Conservation (phyloP, 2,329 filamentous ascomycete species). For the Epichloe brachyelytri region DNA sequence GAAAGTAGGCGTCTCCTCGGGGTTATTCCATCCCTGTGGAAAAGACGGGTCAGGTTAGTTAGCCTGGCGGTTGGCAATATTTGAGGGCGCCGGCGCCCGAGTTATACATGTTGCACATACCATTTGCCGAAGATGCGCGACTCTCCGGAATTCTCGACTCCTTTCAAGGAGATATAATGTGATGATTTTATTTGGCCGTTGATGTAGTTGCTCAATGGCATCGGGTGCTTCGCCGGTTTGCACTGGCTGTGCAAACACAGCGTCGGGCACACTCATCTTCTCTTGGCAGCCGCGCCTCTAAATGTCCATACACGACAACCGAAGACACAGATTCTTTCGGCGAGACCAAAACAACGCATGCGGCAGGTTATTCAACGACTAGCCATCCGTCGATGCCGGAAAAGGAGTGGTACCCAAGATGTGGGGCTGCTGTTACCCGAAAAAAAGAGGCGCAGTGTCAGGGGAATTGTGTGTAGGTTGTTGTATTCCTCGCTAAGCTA, state of each 20-base stretch:
- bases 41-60: background rate
- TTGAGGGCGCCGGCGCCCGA: background rate
- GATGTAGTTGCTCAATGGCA: background rate
- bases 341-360: background rate
- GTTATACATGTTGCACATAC: background rate
- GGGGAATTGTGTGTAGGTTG: too few species aligned
- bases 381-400: too few species aligned
- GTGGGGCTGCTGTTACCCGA: too few species aligned
- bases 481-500: too few species aligned
- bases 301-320: background rate
- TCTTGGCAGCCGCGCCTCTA: background rate
- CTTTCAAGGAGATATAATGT: background rate
- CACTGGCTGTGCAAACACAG: background rate
- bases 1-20: slow-evolving; percentile 28
- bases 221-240: background rate
- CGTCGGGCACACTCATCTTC: background rate
- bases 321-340: background rate
- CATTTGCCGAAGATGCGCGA: slow-evolving; percentile 1
- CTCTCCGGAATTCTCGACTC: background rate
- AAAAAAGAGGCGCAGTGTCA: too few species aligned
- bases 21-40: slow-evolving; percentile 31
- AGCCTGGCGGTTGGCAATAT: background rate
- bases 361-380: background rate
- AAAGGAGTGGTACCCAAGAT: too few species aligned
- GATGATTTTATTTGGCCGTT: background rate